Base-by-base conservation (phyloP, 371 early-diverging fungal genomes). In the Basidiobolus heterosporus region DNA sequence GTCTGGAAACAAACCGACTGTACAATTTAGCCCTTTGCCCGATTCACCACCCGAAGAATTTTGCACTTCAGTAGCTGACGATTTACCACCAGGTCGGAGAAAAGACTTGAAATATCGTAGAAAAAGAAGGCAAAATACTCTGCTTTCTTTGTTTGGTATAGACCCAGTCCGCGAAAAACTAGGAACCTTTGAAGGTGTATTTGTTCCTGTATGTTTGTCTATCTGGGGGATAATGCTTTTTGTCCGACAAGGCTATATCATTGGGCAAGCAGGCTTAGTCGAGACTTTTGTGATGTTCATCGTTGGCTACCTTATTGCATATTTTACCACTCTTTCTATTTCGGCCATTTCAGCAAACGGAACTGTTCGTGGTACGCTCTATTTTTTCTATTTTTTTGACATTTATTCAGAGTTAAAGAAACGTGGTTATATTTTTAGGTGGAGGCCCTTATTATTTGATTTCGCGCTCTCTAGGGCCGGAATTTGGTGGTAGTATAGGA, bases 371-470 rank as follows among this genome's bases (percentile, higher is more conserved):
- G 67, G 65, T 61, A 57, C 45, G 44, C 38, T 40, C 5, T 30
- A 4, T 2, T 17, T 38, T 30, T 40, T 41, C 13, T 15, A 14
- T 6, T 41, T 14, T 17, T 6, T 38, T 44, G 7, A 18, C 15
- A 14, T 36, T 30, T 17, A n/a, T 36, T 14, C 41, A 21, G 1
- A n/a, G 16, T 16, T 45, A 21, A n/a, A n/a, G n/a, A n/a, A n/a
- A n/a, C n/a, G n/a, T n/a, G n/a, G n/a, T n/a, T n/a, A n/a, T n/a
- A 17, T 30, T 36, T 17, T 22, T 46, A 58, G 72, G 68, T 24
- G 84, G 82, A 41, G 83, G 84, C 3, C 73, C 80, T 6, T 85
- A 85, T 57, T 85, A 80, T 54, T 61, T 85, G 53, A 66, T 83
- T 7, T 72, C 75, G 35, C 62, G 82, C 38, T 66, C 68, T 37